phyloP scores from a whole-genome alignment of 2,329 filamentous ascomycete species.

The Xylaria sp. region DNA sequence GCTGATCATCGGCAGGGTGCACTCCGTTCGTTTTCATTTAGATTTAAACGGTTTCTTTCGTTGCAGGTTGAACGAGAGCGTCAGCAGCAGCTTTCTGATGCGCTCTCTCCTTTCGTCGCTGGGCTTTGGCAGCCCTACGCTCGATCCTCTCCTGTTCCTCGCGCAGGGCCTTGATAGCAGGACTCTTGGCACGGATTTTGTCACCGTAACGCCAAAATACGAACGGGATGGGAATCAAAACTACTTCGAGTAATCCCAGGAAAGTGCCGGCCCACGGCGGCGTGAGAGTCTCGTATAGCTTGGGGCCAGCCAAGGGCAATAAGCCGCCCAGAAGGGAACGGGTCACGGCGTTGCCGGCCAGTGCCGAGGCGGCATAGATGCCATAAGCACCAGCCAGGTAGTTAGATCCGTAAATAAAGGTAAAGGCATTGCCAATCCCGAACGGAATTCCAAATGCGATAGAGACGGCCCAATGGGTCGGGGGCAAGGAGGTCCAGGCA shows the following conservation, averaged over 20 bases:
- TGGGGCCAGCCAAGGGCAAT: conserved; percentile 78
- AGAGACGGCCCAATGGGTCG: conserved; percentile 84
- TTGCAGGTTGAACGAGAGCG: not conserved
- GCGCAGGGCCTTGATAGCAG: conserved; percentile 57
- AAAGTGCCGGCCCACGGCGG: conserved; percentile 84
- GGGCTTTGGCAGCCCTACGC: conserved; percentile 48
- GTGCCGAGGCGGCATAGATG: conserved; percentile 82
- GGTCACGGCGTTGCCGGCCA: conserved; percentile 82
- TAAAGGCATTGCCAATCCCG: conserved; percentile 77
- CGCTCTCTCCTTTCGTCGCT: conserved; percentile 41
- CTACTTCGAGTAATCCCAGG: conserved; percentile 77
- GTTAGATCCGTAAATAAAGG: conserved; percentile 85
- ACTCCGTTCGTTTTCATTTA: not conserved
- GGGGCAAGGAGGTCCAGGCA: conserved; percentile 85
- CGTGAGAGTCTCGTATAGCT: conserved; percentile 75
- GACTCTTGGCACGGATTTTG: conserved; percentile 63
- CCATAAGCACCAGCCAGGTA: conserved; percentile 84
- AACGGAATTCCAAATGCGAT: conserved; percentile 84
- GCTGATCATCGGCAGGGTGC: too few species aligned
- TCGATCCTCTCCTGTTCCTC: conserved; percentile 59
- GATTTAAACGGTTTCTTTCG: conserved; percentile 17
- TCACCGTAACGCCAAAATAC: conserved; percentile 76
- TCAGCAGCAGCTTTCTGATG: conserved; percentile 20
- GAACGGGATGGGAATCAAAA: conserved; percentile 81
- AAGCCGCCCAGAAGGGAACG: conserved; percentile 80